Evolutionary conservation across 2,329 filamentous ascomycete species (phyloP).

Genomic region (Diaporthe velutina): DNA sequence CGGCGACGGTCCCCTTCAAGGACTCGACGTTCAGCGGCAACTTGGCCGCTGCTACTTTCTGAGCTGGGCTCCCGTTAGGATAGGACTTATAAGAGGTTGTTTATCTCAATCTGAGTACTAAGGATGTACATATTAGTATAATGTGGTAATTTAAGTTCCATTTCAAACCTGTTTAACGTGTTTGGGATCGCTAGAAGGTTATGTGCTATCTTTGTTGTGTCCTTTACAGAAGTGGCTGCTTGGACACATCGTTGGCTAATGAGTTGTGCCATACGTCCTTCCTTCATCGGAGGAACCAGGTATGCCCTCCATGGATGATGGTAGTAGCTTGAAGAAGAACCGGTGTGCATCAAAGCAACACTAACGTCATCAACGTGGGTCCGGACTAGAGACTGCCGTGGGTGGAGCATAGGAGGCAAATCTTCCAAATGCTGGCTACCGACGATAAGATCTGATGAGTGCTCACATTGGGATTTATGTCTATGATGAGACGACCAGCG

Average conservation of each 20-base stretch:
- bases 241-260: not conserved
- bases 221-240: not conserved
- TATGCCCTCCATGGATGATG: not conserved
- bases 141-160: not conserved
- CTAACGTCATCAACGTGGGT: conserved; percentile 8
- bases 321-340: not conserved
- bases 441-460: not conserved
- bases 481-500: not conserved
- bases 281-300: not conserved
- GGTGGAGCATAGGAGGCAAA: not conserved
- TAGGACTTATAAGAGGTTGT: not conserved
- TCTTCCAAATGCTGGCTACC: not conserved
- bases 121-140: conserved; percentile 5
- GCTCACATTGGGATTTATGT: not conserved
- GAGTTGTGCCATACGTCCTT: not conserved
- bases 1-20: conserved; percentile 36
- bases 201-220: not conserved
- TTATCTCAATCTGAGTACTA: not conserved
- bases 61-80: not conserved
- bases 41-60: conserved; percentile 33
- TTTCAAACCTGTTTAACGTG: not conserved
- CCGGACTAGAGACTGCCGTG: conserved; percentile 2
- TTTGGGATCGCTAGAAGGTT: too few species aligned
- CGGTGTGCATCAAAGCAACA: not conserved
- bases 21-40: conserved; percentile 31